Evolutionary conservation across 192 early-diverging fungal genomes (phyloP).

Genomic region (Umbelopsis vinacea): DNA sequence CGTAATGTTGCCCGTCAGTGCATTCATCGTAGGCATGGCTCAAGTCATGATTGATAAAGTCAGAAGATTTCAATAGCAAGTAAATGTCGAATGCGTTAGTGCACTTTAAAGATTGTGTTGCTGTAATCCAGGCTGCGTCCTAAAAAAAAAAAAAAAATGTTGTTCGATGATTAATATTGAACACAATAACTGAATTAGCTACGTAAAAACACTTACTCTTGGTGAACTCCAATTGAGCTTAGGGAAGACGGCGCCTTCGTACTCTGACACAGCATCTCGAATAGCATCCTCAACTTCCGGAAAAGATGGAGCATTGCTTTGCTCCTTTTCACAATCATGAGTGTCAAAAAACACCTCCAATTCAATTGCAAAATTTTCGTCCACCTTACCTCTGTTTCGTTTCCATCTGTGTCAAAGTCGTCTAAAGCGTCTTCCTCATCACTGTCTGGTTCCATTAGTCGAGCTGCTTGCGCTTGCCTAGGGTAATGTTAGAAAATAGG

Average conservation of each 20-base stretch:
- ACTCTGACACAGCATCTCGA: slow-evolving; percentile 63
- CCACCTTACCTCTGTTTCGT: slow-evolving; percentile 14
- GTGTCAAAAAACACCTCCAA: no score
- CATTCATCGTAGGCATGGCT: slow-evolving; percentile 76
- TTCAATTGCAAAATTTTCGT: no score
- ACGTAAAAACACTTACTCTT: slow-evolving; percentile 49
- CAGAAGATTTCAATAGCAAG: slow-evolving; percentile 89
- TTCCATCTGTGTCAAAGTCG: slow-evolving; percentile 37
- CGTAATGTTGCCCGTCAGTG: slow-evolving; percentile 28
- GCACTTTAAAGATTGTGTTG: slow-evolving; percentile 82
- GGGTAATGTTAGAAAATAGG: neutral
- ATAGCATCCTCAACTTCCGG: slow-evolving; percentile 70
- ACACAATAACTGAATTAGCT: neutral
- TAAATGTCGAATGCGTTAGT: slow-evolving; percentile 78
- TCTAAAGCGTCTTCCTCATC: slow-evolving; percentile 35
- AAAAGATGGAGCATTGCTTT: slow-evolving; percentile 61
- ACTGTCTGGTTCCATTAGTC: slow-evolving; percentile 36
- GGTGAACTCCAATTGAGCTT: slow-evolving; percentile 97
- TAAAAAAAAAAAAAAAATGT: slow-evolving; percentile 22
- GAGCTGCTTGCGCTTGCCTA: slow-evolving; percentile 39
- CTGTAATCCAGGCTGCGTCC: slow-evolving; percentile 92
- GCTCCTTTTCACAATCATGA: neutral
- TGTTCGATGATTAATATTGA: neutral
- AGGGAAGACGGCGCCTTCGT: slow-evolving; percentile 87
- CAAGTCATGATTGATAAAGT: slow-evolving; percentile 90